These are phyloP conservation scores for Dioscorea alata DNA, from an alignment of 106 monocot genomes.

Conservation along the genomic window DNA sequence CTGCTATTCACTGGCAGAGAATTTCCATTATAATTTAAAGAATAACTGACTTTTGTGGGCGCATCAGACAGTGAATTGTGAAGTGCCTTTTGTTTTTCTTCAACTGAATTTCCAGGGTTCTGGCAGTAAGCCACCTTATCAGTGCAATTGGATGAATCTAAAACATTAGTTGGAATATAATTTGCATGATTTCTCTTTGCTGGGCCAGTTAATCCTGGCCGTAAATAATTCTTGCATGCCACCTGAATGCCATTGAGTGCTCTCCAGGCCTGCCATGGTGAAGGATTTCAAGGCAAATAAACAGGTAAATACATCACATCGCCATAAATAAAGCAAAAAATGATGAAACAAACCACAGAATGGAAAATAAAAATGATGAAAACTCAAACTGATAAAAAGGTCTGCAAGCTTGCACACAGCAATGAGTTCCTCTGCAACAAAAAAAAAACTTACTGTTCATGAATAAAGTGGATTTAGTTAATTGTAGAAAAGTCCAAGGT, in stretches of 20 bases:
- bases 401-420: background rate
- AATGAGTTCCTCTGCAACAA: background rate
- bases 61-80: conserved; percentile 8
- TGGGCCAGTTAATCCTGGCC: conserved; percentile 63
- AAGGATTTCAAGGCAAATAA: conserved; percentile 3
- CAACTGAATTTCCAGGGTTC: conserved; percentile 7
- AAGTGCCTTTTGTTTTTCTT: conserved; percentile 8
- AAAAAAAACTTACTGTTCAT: background rate
- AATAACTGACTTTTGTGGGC: conserved; percentile 1
- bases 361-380: background rate
- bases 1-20: conserved; percentile 7
- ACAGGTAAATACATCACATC: background rate
- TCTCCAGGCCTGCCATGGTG: conserved; percentile 70
- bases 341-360: conserved; percentile 1
- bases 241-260: conserved; percentile 42
- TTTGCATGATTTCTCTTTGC: conserved; percentile 11
- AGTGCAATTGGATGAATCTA: conserved; percentile 11
- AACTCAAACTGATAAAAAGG: background rate
- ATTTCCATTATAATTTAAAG: conserved; percentile 5
- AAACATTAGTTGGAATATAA: conserved; percentile 3
- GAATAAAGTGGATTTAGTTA: background rate
- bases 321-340: background rate
- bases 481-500: background rate
- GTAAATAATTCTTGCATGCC: conserved; percentile 42
- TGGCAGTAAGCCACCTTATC: conserved; percentile 4